Base-by-base conservation (phyloP, 2,329 filamentous ascomycete genomes). In the Aspergillus pseudoterreus region DNA sequence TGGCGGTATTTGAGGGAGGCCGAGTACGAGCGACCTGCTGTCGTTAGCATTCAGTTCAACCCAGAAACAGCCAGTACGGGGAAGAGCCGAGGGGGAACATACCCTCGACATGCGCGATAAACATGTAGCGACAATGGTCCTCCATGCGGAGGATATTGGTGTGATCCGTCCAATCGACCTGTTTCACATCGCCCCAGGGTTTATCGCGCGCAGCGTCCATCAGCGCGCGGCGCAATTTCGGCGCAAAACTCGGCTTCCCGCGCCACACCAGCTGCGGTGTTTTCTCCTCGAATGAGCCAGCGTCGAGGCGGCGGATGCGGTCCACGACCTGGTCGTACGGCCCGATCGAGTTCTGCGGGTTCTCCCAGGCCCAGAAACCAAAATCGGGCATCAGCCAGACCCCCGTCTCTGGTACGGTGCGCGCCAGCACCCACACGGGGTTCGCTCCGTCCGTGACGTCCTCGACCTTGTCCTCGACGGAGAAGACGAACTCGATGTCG, bases 381-480 rank as follows among this genome's bases (percentile, higher is more conserved):
- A 79, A 79, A 55, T 80, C 77, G 0, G 78, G 77, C 57, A 79
- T 78, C 14, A 80, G 63, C 77, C 77, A 80, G 35, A 72, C 68
- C 1, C 73, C 67, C 41, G 71, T 63, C 47, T 76, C 72, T 11
- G 67, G 67, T 0, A 68, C 58, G 19, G 60, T 67, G n/a, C 65
- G 64, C 1, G 72, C 68, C 53, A 75, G 75, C 10, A 70, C 71
- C 76, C 76, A 76, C 4, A 78, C 50, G 14, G 75, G 66, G 36
- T 67, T 57, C 11, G 65, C 62, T 0, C 58, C 42, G 30, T 63
- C 67, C 4, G 65, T 65, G 6, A 71, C 66, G 55, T 79, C 76
- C 35, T 77, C 70, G 1, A 75, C 65, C 46, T 71, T 72, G 47
- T 72, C 70, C 51, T 72, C 70, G 15, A 71, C 61, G 1, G 68